Evolutionary conservation across 345 rosid genomes (phyloP).

Genomic region (Syzygium aromaticum): DNA sequence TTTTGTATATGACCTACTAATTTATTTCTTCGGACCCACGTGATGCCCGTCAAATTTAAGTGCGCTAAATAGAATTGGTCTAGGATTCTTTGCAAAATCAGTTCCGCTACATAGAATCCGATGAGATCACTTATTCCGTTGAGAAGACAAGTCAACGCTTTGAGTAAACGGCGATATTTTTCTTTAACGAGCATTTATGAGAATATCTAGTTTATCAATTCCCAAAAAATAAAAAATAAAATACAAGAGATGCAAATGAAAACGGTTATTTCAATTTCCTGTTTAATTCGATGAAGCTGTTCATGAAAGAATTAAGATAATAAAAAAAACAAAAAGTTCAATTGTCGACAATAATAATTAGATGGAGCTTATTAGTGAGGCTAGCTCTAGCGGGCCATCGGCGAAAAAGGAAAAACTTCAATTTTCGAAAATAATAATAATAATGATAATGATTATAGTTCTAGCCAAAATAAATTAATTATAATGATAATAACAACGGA

Average conservation of each 20-base stretch:
- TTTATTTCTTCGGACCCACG: background rate
- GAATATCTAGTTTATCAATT: background rate
- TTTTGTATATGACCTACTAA: background rate
- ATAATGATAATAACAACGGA: background rate
- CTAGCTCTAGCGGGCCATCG: too few relatives aligned
- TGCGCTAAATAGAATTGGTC: background rate
- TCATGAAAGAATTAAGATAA: background rate
- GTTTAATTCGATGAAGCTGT: background rate
- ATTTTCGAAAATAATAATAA: background rate
- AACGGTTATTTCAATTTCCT: background rate
- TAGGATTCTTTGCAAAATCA: background rate
- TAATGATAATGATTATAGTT: background rate
- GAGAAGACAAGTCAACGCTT: background rate
- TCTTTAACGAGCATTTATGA: background rate
- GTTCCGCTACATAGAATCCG: background rate
- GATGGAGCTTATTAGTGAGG: too few relatives aligned
- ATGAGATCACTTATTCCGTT: background rate
- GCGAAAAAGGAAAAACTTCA: background rate
- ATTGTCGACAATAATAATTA: background rate
- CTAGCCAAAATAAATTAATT: background rate
- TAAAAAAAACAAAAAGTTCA: background rate
- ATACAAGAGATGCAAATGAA: background rate
- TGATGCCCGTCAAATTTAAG: background rate
- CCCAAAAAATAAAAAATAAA: background rate
- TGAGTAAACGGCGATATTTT: background rate